Evolutionary conservation across 1,284 basidiomycete species (phyloP).

Genomic region (Coniophora puteana): DNA sequence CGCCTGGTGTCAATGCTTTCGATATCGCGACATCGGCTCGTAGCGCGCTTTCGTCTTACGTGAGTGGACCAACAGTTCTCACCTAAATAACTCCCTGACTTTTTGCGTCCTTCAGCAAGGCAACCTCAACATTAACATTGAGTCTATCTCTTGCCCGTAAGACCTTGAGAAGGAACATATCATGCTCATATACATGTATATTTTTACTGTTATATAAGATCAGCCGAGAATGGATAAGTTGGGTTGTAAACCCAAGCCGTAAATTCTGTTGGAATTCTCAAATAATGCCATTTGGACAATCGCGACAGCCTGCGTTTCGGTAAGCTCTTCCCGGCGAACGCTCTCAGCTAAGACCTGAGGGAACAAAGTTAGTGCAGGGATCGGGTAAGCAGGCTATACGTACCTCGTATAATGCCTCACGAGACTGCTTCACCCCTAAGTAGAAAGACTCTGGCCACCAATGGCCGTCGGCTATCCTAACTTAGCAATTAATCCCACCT

Average conservation of each 20-base stretch:
- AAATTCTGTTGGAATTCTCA: slow-evolving; percentile 28
- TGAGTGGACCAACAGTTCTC: slow-evolving; percentile 14
- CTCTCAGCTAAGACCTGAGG: slow-evolving; percentile 21
- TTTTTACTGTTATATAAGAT: background rate
- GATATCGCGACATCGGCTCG: slow-evolving; percentile 25
- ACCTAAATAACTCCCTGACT: background rate
- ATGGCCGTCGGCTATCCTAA: slow-evolving; percentile 59
- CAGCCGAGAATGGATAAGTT: slow-evolving; percentile 10
- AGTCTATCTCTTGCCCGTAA: slow-evolving; percentile 1
- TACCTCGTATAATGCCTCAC: slow-evolving; percentile 58
- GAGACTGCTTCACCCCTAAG: slow-evolving; percentile 58
- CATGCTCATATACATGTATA: background rate
- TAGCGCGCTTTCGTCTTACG: slow-evolving; percentile 21
- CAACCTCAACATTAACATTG: slow-evolving; percentile 5
- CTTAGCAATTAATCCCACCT: slow-evolving; percentile 6
- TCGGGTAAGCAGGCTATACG: background rate
- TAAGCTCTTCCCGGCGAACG: slow-evolving; percentile 19
- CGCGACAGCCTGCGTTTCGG: slow-evolving; percentile 22
- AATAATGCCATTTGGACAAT: slow-evolving; percentile 24
- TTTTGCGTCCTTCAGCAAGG: slow-evolving; percentile 1
- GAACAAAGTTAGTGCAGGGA: slow-evolving; percentile 1
- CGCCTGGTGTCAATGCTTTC: slow-evolving; percentile 21
- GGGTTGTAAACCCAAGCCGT: slow-evolving; percentile 23
- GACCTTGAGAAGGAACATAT: background rate
- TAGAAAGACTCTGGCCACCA: slow-evolving; percentile 79